phyloP scores from a whole-genome alignment of 1,284 basidiomycete genomes.

The Cryptococcus hybrid region DNA sequence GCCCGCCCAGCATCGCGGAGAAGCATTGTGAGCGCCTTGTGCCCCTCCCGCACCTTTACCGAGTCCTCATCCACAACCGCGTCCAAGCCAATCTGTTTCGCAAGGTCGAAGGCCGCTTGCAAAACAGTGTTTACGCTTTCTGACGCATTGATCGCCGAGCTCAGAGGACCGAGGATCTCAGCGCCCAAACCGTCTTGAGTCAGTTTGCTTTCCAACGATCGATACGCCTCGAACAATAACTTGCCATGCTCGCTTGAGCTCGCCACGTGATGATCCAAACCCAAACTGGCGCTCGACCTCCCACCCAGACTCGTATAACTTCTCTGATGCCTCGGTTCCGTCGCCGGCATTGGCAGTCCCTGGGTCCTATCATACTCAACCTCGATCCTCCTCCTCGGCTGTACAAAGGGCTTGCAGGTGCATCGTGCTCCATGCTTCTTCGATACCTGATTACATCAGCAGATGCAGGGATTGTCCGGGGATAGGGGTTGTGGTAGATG shows the following conservation, averaged over 20 bases:
- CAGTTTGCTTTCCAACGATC: conserved; percentile 29
- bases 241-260: conserved; percentile 38
- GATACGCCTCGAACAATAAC: conserved; percentile 39
- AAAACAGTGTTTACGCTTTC: conserved; percentile 33
- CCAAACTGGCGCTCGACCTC: conserved; percentile 12
- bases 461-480: conserved; percentile 26
- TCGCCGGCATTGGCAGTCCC: conserved; percentile 4
- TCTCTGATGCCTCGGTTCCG: conserved; percentile 30
- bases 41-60: conserved; percentile 17
- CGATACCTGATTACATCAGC: conserved; percentile 7
- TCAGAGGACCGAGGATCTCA: conserved; percentile 25
- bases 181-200: conserved; percentile 10
- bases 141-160: conserved; percentile 20
- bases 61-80: conserved; percentile 22
- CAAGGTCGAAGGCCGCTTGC: conserved; percentile 23
- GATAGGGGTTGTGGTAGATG: conserved; percentile 14
- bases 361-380: conserved; percentile 5
- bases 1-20: conserved; percentile 34
- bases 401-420: conserved; percentile 15
- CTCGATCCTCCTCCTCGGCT: conserved; percentile 16
- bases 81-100: conserved; percentile 21
- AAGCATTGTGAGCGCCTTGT: conserved; percentile 20
- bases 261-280: conserved; percentile 3
- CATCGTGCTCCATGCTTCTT: conserved; percentile 15
- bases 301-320: conserved; percentile 26